Base-by-base conservation (phyloP, 2,329 filamentous ascomycete species). In the Gnomoniopsis smithogilvyi region DNA sequence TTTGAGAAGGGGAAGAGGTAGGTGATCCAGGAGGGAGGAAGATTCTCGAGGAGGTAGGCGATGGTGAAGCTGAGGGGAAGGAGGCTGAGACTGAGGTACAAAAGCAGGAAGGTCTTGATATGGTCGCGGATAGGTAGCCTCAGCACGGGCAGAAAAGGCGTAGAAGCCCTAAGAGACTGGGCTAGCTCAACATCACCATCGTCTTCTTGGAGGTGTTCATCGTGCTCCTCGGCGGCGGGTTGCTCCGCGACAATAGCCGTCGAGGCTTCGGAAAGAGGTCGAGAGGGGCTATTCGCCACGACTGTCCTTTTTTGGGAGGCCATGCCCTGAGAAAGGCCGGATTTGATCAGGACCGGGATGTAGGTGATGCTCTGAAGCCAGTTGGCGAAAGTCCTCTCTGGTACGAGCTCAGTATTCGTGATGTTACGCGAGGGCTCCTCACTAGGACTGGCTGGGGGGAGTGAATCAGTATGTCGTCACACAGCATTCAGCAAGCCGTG, bases 91-190 rank as follows among this genome's bases (percentile, higher is more conserved):
- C 60, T 60, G 24, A 60, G 38, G 38, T 15, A 12, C 4, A 57
- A 11, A 12, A 60, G 38, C 33, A 48, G 34, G 19, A 49, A 48
- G 22, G 57, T 62, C 14, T 57, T 62, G 57, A 56, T 33, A 33
- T 60, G 57, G 34, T 60, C 57, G 21, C 14, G 48, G 8, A 49
- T 14, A 3, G 47, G n/a, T 4, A 57, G 54, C 36, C 46, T 30
- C 14, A 49, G 38, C 11, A 51, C 46, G 19, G 15, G 47, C 10
- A 48, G 21, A 2, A 10, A 7, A 11, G 19, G 30, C n/a, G 14
- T 26, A 12, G 17, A n/a, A 24, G 14, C n/a, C 6, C 15, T 34
- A 19, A 4, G 4, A n/a, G 41, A 3, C 8, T 45, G 8, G 10
- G 15, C 26, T 6, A 48, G 3, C 15, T 11, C 46, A 24, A 26